Base-by-base conservation (phyloP, 345 rosid genomes). In the Hypericum perforatum region DNA sequence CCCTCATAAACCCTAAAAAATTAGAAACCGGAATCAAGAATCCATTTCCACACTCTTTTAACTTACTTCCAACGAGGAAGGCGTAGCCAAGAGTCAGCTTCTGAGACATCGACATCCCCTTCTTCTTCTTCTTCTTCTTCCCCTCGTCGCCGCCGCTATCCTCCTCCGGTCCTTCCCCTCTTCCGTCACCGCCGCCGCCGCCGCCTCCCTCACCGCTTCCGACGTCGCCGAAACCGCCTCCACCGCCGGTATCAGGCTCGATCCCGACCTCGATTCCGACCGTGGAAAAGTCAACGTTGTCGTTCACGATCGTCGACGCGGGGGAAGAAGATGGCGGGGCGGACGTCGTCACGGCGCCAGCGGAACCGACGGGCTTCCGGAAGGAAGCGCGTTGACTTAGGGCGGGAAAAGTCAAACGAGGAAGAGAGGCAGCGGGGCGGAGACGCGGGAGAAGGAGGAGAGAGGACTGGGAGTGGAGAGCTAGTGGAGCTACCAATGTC, bases 41-140 rank as follows among this genome's bases (percentile, higher is more conserved):
- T 22, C 4, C 32, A 22, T 22, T 22, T 22, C 4, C 32, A 22
- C 32, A 22, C 32, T 22, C 32, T 22, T 22, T 22, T 1, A 1
- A 22, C 32, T 50, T 69, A 85, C 97, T 76, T 83, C 95, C 95
- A 22, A 83, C 79, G 7, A 79, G 78, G 8, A 72, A 72, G 56
- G 82, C 86, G 41, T 72, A 80, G n/a, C 72, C 82, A 42, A 80
- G 75, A 57, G 80, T 80, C 54, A 81, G 38, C 51, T 78, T 81
- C 75, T 81, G 88, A 9, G 88, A 81, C 84, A 76, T 67, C 8
- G 82, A 74, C 75, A 81, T 29, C 5, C 53, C 84, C 70, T 65
- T 75, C 65, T 63, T 76, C 72, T 57, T 68, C 60, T 57, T 58
- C 48, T 42, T 37, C 5, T 59, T 60, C 40, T 53, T 60, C n/a